Evolutionary conservation across 2,329 filamentous ascomycete species (phyloP).

Genomic region (Xylariaceae sp.): DNA sequence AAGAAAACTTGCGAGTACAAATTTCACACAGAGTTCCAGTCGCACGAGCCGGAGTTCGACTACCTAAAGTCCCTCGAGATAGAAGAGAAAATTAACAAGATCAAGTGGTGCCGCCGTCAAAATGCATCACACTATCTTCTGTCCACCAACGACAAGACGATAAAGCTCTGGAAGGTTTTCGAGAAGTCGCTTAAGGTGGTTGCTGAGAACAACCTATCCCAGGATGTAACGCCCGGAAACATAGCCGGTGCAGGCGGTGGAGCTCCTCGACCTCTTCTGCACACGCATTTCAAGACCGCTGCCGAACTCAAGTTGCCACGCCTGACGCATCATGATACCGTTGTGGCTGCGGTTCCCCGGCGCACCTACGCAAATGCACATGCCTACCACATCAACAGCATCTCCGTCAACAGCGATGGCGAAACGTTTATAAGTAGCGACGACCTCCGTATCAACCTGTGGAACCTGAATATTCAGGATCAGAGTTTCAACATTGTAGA

Average conservation of each 20-base stretch:
- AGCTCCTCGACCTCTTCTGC: slow-evolving; percentile 66
- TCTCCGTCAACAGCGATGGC: slow-evolving; percentile 99
- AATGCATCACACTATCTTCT: slow-evolving; percentile 98
- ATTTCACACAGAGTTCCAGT: slow-evolving; percentile 99
- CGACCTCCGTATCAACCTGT: slow-evolving; percentile 94
- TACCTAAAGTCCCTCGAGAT: slow-evolving; percentile 99
- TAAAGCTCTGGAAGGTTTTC: slow-evolving; percentile 99
- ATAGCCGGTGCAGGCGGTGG: slow-evolving; percentile 69
- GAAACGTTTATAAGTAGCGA: slow-evolving; percentile 99
- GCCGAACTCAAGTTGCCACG: slow-evolving; percentile 88
- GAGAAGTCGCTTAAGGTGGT: slow-evolving; percentile 99
- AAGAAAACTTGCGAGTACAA: slow-evolving; percentile 99
- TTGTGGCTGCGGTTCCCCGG: slow-evolving; percentile 91
- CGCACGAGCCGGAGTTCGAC: slow-evolving; percentile 98
- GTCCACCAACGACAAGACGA: slow-evolving; percentile 99
- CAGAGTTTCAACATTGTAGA: slow-evolving; percentile 99
- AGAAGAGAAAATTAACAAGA: slow-evolving; percentile 99
- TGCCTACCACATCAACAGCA: slow-evolving; percentile 99
- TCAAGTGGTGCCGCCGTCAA: slow-evolving; percentile 98
- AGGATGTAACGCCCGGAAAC: slow-evolving; percentile 78
- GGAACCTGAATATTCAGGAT: slow-evolving; percentile 98
- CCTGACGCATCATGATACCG: slow-evolving; percentile 96
- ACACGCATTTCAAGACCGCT: slow-evolving; percentile 71
- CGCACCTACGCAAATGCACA: slow-evolving; percentile 98
- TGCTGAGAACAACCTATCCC: slow-evolving; percentile 96